Percentiles rank a stretch among this genome's conserved stretches.
These are phyloP conservation scores for Nicotiana tomentosiformis DNA, from an alignment of 257 asterid genomes.

Conservation along the genomic window DNA sequence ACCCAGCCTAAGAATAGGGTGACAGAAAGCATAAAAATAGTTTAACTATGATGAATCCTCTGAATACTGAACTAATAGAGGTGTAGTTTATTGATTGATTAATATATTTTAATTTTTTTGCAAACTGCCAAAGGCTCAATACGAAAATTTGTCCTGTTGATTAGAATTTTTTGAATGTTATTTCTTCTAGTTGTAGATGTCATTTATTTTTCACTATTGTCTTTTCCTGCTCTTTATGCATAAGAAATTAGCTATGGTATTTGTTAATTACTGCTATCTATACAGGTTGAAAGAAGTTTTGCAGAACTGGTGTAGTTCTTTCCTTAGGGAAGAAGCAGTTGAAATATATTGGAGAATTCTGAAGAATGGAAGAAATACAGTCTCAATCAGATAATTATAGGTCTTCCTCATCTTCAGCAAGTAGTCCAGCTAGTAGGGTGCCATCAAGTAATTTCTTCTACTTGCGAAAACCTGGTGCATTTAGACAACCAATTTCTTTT, in stretches of 20 bases:
- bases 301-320: background rate
- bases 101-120: background rate
- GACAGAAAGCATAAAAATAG: background rate
- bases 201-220: background rate
- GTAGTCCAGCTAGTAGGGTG: slow-evolving; percentile 89
- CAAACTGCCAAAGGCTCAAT: background rate
- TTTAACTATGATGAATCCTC: background rate
- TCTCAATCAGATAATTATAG: slow-evolving; percentile 85
- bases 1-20: background rate
- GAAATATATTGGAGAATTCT: background rate
- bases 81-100: background rate
- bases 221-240: background rate
- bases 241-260: background rate
- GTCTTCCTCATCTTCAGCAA: slow-evolving; percentile 93
- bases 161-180: background rate
- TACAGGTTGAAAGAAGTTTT: background rate
- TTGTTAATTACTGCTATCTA: background rate
- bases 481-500: slow-evolving; percentile 81
- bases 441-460: slow-evolving; percentile 95
- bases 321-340: background rate
- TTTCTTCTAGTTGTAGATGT: background rate
- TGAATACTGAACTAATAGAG: background rate
- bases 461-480: slow-evolving; percentile 74
- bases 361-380: slow-evolving; percentile 85
- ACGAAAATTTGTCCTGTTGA: background rate